A percentile compares a stretch with the other conserved stretches of the same genome.
These are phyloP conservation scores for Cercophora samala DNA, from an alignment of 495 filamentous ascomycete genomes.

Conservation along the genomic window DNA sequence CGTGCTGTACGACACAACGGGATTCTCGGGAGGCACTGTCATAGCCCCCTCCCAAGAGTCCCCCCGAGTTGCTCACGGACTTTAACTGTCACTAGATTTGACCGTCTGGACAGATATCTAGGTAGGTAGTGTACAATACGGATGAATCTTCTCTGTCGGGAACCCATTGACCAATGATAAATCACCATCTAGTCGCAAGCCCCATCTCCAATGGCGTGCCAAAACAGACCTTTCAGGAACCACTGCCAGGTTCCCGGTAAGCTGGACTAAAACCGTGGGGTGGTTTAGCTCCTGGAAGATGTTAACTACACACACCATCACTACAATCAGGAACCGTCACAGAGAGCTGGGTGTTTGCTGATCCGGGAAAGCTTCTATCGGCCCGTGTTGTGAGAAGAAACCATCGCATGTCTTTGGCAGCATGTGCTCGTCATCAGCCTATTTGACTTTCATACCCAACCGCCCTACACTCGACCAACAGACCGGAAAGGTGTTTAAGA, in stretches of 20 bases:
- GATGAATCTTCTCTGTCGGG: no score
- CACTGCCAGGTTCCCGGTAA: not conserved
- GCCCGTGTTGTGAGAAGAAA: not conserved
- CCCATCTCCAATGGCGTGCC: not conserved
- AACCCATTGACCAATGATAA: no score
- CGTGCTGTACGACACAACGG: not conserved
- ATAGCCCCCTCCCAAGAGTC: not conserved
- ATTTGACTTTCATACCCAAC: not conserved
- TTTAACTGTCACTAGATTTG: not conserved
- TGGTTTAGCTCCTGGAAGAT: not conserved
- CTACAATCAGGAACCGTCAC: no score
- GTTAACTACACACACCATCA: not conserved
- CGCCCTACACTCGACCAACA: not conserved
- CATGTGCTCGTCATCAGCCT: not conserved
- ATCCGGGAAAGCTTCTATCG: not conserved
- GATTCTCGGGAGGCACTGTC: not conserved
- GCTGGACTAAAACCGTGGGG: not conserved
- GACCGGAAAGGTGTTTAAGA: not conserved
- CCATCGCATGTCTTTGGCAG: not conserved
- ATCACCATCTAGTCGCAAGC: not conserved
- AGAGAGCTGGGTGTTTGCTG: no score
- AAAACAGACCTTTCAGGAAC: not conserved
- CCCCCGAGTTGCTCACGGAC: not conserved
- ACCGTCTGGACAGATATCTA: no score
- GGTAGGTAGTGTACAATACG: no score